phyloP scores from a whole-genome alignment of 768 basidiomycete genomes.

The Cystofilobasidium capitatum region DNA sequence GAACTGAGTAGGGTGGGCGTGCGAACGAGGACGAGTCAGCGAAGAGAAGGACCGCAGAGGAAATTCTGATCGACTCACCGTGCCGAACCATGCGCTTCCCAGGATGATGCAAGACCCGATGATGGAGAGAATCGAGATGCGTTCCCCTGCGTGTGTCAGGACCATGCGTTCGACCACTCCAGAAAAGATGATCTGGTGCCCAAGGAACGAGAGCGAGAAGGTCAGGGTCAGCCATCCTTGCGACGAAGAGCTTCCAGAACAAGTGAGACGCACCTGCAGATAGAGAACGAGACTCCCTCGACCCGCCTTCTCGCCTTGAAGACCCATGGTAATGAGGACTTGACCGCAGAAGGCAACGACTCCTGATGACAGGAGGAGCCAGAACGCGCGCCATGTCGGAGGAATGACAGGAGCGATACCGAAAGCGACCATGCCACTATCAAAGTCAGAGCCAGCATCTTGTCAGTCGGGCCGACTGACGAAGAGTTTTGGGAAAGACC shows the following conservation, averaged over 20 bases:
- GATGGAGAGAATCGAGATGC: constrained; percentile 4
- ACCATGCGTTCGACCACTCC: constrained; percentile 17
- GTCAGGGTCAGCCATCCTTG: not conserved
- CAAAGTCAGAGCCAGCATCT: not conserved
- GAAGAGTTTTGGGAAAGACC: constrained; percentile 12
- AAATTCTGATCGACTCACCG: too few relatives aligned
- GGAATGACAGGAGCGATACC: constrained; percentile 34
- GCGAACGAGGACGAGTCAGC: too few relatives aligned
- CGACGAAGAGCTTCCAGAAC: not conserved
- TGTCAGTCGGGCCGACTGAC: not conserved
- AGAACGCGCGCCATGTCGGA: constrained; percentile 18
- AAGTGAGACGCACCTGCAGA: constrained; percentile 43
- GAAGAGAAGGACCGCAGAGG: too few relatives aligned
- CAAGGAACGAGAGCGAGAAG: too few relatives aligned
- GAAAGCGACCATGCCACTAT: constrained; percentile 30
- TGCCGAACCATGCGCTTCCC: not conserved
- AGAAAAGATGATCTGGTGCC: constrained; percentile 20
- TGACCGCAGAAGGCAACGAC: constrained; percentile 43
- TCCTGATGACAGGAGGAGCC: constrained; percentile 37
- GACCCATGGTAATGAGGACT: constrained; percentile 52
- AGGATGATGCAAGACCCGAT: constrained; percentile 19
- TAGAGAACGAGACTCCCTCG: constrained; percentile 57
- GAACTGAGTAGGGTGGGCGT: too few relatives aligned
- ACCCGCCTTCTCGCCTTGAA: constrained; percentile 58
- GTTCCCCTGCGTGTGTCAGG: not conserved